Evolutionary conservation across 192 early-diverging fungal genomes (phyloP).

Genomic region (Dissophora ornata): DNA sequence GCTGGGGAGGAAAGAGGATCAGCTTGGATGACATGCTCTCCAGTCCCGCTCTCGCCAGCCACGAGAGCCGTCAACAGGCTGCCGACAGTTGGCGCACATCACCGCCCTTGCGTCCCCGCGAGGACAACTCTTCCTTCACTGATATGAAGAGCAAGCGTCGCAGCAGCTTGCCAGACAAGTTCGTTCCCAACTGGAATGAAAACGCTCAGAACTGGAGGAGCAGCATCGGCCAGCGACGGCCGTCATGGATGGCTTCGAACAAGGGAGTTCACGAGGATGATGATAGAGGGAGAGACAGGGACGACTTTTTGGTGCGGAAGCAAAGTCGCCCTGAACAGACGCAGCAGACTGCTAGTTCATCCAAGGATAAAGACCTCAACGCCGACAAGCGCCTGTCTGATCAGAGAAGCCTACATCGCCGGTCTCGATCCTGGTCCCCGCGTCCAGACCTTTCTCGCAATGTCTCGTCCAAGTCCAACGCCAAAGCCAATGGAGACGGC

Average conservation of each 20-base stretch:
- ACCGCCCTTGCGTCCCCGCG: conserved; percentile 22
- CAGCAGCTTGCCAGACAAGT: conserved; percentile 53
- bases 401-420: conserved; percentile 24
- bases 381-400: conserved; percentile 28
- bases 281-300: background rate
- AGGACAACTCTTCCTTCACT: conserved; percentile 8
- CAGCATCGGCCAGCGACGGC: conserved; percentile 43
- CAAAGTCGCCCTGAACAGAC: background rate
- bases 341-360: too few species aligned
- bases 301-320: conserved; percentile 10
- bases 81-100: conserved; percentile 42
- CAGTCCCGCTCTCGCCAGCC: background rate
- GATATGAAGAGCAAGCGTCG: conserved; percentile 47
- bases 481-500: background rate
- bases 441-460: conserved; percentile 3
- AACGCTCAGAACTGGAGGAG: conserved; percentile 35
- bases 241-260: conserved; percentile 33
- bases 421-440: conserved; percentile 44
- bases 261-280: conserved; percentile 9
- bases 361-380: background rate
- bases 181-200: conserved; percentile 50
- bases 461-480: background rate
- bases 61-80: conserved; percentile 28
- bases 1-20: conserved; percentile 30
- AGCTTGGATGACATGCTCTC: conserved; percentile 46